Base-by-base conservation (phyloP, 2,329 filamentous ascomycete species). In the Cordyceps cateniannulata region DNA sequence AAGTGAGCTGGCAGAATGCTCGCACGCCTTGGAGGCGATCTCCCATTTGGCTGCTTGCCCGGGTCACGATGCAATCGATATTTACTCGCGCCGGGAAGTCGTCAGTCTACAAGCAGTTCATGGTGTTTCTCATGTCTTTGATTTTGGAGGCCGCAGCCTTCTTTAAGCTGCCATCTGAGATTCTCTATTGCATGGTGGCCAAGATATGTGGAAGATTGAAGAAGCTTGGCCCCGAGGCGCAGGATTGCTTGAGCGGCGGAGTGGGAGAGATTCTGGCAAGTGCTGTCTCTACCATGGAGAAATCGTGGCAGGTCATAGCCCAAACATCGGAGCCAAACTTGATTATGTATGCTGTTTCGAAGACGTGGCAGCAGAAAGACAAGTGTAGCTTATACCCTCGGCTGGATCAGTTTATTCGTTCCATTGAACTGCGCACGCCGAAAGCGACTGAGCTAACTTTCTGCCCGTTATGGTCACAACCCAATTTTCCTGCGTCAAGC, bases 21-120 rank as follows among this genome's bases (percentile, higher is more conserved):
- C 12, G 4, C 1, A 18, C 22, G n/a, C 45, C 53, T 3, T 61
- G 59, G 59, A 29, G 79, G 24, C 69, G 77, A 44, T 83, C 81
- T 12, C 70, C 81, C 0, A 62, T 79, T 0, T 86, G 81, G 81
- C 69, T 85, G 0, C 67, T 85, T 0, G 50, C 84, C 2, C 77
- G 82, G 1, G 79, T 83, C 1, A 66, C 73, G 0, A 60, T 83
- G 3, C 80, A 85, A 60, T 57, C 68, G 1, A 47, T 64, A 8
- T 60, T 69, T 10, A 54, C 50, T 14, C 58, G 59, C 12, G 20
- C 20, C 0, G 24, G 63, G 24, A 20, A 49, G 12, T 3, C 20
- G 5, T n/a, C 18, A 1, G 56, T 69, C 0, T 86, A 84, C 69
- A 86, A 86, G 62, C 62, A 66, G 0, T 80, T 81, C 63, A 81